A percentile compares a stretch with the other conserved stretches of the same genome.
Evolutionary conservation across 345 rosid species (phyloP).

Genomic region (Tarenaya hassleriana): DNA sequence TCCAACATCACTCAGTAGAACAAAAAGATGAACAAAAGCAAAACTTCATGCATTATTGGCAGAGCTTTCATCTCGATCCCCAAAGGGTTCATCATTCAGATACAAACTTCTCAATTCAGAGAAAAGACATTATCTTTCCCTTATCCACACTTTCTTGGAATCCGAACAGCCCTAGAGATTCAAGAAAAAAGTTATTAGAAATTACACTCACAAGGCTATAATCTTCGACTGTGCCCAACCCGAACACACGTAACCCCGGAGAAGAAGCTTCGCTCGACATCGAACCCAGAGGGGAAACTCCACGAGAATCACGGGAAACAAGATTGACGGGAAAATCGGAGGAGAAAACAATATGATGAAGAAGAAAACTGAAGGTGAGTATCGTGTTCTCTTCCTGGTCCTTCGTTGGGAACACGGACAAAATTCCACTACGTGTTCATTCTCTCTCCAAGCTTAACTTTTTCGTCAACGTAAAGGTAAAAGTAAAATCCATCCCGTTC

Average conservation of each 20-base stretch:
- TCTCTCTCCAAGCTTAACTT: not conserved
- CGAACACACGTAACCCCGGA: constrained; percentile 26
- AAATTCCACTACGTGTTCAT: constrained; percentile 40
- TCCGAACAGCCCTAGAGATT: too few relatives aligned
- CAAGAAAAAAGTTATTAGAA: too few relatives aligned
- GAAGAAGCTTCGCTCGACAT: constrained; percentile 38
- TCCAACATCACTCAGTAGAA: too few relatives aligned
- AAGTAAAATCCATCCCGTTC: not conserved
- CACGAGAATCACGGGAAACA: not conserved
- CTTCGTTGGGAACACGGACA: constrained; percentile 43
- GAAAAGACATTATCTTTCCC: too few relatives aligned
- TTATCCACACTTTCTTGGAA: too few relatives aligned
- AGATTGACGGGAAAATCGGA: not conserved
- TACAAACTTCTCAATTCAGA: too few relatives aligned
- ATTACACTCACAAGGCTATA: constrained; percentile 34
- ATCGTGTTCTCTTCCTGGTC: constrained; percentile 28
- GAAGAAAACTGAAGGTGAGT: not conserved
- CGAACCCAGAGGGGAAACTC: not conserved
- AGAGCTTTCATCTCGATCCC: too few relatives aligned
- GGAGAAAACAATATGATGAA: not conserved
- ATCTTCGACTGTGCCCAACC: constrained; percentile 46
- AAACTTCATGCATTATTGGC: too few relatives aligned
- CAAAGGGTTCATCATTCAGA: too few relatives aligned
- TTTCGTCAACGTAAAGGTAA: too few relatives aligned
- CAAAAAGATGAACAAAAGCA: too few relatives aligned